Base-by-base conservation (phyloP, 306 rosid genomes). In the Luffa aegyptiaca region DNA sequence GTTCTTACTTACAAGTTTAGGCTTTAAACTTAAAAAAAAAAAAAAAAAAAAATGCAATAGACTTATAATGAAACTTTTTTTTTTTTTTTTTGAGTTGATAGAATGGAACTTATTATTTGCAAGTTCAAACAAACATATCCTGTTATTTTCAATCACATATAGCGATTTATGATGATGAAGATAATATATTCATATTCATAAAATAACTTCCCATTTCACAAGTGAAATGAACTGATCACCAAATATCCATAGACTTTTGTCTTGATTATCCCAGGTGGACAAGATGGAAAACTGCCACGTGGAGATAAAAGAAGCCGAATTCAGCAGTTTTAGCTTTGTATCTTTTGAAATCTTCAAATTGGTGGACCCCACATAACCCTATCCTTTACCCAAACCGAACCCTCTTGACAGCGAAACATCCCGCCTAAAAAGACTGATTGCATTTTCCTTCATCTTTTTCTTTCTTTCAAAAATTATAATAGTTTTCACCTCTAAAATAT, bases 331-430 rank as follows among this genome's bases (percentile, higher is more conserved):
- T 21, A 71, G 12, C 12, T 31, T 21, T 3, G 6, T 36, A 66
- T 41, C 26, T 18, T 66, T 66, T 66, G 51, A 75, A 33, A 74
- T 51, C 35, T 51, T 51, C 21, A 51, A 52, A 33, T 2, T 31
- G 59, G 44, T 49, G 78, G 78, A 74, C 62, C 78, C 78, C 46
- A 5, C 61, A 36, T 80, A 85, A 76, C 3, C 39, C 39, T 20
- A 71, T 70, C 76, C 76, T 44, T 69, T 20, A 5, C 37, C 18
- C 55, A 9, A 68, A 41, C 6, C 62, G 31, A 26, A 8, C 75
- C 52, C 79, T 83, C 81, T 73, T 87, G 88, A 89, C 86, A 84
- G 85, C 87, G 81, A 83, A 80, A 74, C 84, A 88, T 89, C 93
- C 97, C 96, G 88, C 97, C 94, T 84, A 88, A 83, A 73, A 64